Conservation (phyloP, 441 rosid genomes). For the Lagerstroemia fauriei region DNA sequence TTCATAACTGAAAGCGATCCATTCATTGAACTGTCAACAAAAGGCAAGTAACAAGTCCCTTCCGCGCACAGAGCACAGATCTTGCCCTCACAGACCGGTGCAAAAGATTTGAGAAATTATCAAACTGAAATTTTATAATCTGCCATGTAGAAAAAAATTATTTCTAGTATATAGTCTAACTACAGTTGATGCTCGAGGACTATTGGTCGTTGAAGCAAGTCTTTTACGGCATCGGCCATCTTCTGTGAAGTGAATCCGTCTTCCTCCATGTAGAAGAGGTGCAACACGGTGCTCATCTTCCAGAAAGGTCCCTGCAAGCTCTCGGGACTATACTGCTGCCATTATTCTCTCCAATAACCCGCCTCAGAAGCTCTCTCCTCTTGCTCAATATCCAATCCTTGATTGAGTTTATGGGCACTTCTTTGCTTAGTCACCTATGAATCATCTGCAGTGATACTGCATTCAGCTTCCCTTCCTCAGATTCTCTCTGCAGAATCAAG, state of each 20-base stretch:
- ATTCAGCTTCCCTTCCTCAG: constrained; percentile 65
- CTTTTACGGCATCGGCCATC: constrained; percentile 47
- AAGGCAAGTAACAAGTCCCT: too few species aligned
- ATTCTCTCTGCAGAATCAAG: constrained; percentile 58
- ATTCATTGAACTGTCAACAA: too few species aligned
- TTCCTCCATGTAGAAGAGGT: constrained; percentile 65
- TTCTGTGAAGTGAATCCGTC: constrained; percentile 73
- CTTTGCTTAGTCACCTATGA: constrained; percentile 38
- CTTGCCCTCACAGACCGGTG: too few species aligned
- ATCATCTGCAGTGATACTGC: constrained; percentile 55
- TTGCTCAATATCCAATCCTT: constrained; percentile 33
- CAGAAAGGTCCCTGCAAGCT: constrained; percentile 69
- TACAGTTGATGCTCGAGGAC: background rate
- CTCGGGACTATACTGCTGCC: constrained; percentile 49
- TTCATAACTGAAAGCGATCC: too few species aligned
- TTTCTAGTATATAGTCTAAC: background rate
- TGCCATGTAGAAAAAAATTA: too few species aligned
- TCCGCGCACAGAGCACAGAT: too few species aligned
- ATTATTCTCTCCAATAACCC: constrained; percentile 53
- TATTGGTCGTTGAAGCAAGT: constrained; percentile 50
- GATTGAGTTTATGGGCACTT: constrained; percentile 41
- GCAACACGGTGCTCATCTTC: constrained; percentile 71
- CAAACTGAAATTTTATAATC: too few species aligned
- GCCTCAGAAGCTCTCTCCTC: constrained; percentile 50
- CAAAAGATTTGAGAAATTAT: too few species aligned